Percentiles rank a stretch among this genome's conserved stretches.
These are phyloP conservation scores for Vitis vinifera DNA, from an alignment of 164 flowering plant genomes.

Conservation along the genomic window DNA sequence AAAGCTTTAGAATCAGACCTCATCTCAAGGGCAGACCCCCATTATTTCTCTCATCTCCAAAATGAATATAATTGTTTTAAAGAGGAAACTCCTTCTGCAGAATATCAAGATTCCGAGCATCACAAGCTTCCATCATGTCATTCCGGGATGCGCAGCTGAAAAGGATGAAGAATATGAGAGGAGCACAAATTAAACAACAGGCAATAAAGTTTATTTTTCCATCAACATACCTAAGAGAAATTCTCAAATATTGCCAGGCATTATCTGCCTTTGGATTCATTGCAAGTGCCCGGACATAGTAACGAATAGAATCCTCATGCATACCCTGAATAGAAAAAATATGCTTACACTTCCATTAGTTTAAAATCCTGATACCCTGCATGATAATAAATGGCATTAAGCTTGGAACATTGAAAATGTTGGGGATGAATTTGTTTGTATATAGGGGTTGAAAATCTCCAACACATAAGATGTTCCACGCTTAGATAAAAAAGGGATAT, in stretches of 20 bases:
- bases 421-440: no score
- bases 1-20: background rate
- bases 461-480: no score
- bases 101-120: constrained; percentile 77
- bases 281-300: constrained; percentile 87
- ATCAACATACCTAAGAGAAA: constrained; percentile 73
- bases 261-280: constrained; percentile 99
- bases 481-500: no score
- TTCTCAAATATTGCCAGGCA: constrained; percentile 95
- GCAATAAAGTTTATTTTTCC: background rate
- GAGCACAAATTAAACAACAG: background rate
- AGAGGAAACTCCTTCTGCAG: constrained; percentile 91
- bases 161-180: background rate
- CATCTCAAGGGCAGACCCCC: background rate
- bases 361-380: background rate
- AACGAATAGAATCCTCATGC: constrained; percentile 89
- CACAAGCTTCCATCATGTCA: constrained; percentile 92
- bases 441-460: no score
- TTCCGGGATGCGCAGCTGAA: constrained; percentile 82
- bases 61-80: constrained; percentile 18
- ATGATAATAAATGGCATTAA: no score
- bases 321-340: constrained; percentile 52
- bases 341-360: background rate
- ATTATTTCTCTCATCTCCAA: background rate
- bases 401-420: no score